Evolutionary conservation across 441 rosid species (phyloP), one percentile per base, ranked within the genome.

Genomic region (Adansonia madagascariensis): DNA sequence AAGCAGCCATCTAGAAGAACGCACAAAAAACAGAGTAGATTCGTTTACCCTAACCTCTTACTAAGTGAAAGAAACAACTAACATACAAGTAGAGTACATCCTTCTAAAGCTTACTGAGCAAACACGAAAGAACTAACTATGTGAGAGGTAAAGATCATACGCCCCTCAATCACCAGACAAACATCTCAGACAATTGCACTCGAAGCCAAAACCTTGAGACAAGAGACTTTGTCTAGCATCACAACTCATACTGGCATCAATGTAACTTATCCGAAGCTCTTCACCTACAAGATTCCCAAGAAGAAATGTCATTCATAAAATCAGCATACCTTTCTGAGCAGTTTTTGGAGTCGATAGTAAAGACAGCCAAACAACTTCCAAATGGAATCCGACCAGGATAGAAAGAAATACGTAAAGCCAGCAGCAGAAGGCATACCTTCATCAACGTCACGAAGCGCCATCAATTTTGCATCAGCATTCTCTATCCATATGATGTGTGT

Each of bases 201-300:
- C 71, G 72, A 94, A 91, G 66, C 95, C 97, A 81, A 94, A 94
- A 11, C 98, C 97, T 80, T 88, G 84, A 24, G 85, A 84, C 77
- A 94, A 84, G 47, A 92, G 17, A 64, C 81, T 77, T 73, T 86
- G 91, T 15, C 97, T 81, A 31, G 94, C 97, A 74, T 88, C 86
- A 63, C 50, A 84, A 80, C 87, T 87, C 93, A 94, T 85, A 78
- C 98, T 92, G 46, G 92, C 90, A 81, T 94, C 98, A 64, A 94
- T 91, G 66, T 91, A 94, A 82, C 97, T 90, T 44, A 91, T 94
- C 53, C 91, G 86, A 49, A 94, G 94, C 87, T 92, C 97, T 87
- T 94, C 97, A 24, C 89, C 98, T 94, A 84, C 83, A 82, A 80
- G 53, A 79, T 73, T 73, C n/a, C 73, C 60, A 56, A 71, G 0